Evolutionary conservation across 768 basidiomycete species (phyloP).

Genomic region (Russula lepida): DNA sequence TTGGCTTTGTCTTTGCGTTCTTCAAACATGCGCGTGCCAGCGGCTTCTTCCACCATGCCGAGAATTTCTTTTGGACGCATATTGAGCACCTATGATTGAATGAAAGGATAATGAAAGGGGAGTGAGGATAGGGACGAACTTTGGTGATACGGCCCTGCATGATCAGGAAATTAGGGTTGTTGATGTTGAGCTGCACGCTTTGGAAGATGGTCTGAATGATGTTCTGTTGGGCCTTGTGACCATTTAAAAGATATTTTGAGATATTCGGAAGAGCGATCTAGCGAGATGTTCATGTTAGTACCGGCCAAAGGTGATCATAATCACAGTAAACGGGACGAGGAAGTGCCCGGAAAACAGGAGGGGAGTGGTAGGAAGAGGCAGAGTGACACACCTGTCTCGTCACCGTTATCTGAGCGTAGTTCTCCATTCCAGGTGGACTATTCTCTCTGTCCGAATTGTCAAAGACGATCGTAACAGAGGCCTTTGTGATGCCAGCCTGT

Average conservation of each 20-base stretch:
- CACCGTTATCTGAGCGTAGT: conserved; percentile 84
- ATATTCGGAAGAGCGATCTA: conserved; percentile 90
- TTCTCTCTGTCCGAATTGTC: conserved; percentile 88
- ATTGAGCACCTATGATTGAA: conserved; percentile 64
- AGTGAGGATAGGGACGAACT: conserved; percentile 33
- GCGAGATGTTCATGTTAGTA: background rate
- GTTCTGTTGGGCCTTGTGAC: conserved; percentile 85
- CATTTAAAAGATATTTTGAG: conserved; percentile 92
- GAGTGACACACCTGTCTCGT: conserved; percentile 71
- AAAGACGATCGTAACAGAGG: conserved; percentile 97
- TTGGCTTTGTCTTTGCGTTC: conserved; percentile 95
- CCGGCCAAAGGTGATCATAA: background rate
- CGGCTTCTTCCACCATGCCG: conserved; percentile 97
- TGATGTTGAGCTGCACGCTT: conserved; percentile 96
- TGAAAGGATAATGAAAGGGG: background rate
- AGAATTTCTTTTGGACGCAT: conserved; percentile 98
- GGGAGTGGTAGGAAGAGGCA: background rate
- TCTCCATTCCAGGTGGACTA: conserved; percentile 76
- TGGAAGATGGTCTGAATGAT: conserved; percentile 88
- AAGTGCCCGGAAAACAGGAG: background rate
- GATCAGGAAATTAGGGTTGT: conserved; percentile 98
- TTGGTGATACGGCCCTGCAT: conserved; percentile 99
- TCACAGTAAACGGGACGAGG: background rate
- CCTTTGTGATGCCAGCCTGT: conserved; percentile 93
- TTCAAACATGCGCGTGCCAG: conserved; percentile 98